Percentiles rank a stretch among this genome's conserved stretches.
These are phyloP conservation scores for Irpex sp. DNA, from an alignment of 1,284 basidiomycete genomes.

Conservation along the genomic window DNA sequence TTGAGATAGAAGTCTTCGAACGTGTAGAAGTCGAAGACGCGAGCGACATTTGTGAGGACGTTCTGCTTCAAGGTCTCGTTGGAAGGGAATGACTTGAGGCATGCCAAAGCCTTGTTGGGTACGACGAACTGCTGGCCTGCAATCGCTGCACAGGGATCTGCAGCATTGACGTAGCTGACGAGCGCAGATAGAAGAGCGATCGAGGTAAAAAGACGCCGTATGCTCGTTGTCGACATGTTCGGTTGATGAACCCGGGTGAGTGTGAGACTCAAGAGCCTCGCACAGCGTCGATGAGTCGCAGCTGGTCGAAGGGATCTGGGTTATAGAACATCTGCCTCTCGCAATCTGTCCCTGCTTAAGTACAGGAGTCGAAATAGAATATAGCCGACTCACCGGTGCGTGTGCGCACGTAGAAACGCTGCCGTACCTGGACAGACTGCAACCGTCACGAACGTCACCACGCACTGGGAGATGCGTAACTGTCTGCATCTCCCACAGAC, in stretches of 20 bases:
- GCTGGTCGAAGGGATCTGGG: too few relatives aligned
- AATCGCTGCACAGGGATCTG: constrained; percentile 48
- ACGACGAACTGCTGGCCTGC: constrained; percentile 45
- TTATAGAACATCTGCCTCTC: too few relatives aligned
- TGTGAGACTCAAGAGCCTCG: neutral
- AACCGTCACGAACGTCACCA: too few relatives aligned
- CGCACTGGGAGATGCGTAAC: too few relatives aligned
- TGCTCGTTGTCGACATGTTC: neutral
- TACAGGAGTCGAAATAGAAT: too few relatives aligned
- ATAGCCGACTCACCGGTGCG: too few relatives aligned
- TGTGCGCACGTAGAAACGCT: too few relatives aligned
- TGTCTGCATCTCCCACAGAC: too few relatives aligned
- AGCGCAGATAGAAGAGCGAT: constrained; percentile 1
- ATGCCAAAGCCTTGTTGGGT: constrained; percentile 54
- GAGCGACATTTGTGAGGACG: constrained; percentile 46
- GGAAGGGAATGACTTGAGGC: constrained; percentile 59
- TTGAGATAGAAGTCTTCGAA: constrained; percentile 61
- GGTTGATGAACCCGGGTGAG: neutral
- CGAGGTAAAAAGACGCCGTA: neutral
- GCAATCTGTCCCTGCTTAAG: too few relatives aligned
- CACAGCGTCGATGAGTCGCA: too few relatives aligned
- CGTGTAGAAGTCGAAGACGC: constrained; percentile 63
- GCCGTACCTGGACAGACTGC: too few relatives aligned
- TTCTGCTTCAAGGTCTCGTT: constrained; percentile 62
- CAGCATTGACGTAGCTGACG: constrained; percentile 12